Conservation (phyloP, 2,329 filamentous ascomycete species). For the Trichophaea hybrida region DNA sequence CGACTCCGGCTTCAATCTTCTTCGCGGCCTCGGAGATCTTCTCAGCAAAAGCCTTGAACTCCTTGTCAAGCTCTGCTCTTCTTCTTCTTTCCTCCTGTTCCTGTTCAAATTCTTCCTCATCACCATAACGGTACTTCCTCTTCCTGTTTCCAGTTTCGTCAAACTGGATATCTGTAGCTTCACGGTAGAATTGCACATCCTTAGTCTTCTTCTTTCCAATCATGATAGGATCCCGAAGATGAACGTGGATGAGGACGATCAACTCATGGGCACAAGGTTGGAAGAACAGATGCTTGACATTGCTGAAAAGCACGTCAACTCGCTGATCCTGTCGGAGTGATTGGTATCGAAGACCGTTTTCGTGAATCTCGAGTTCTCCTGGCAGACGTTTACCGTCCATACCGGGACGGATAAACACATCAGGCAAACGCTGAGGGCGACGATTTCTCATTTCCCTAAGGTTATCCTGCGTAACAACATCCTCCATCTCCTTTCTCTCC, state of each 20-base stretch:
- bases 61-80: constrained; percentile 78
- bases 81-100: constrained; percentile 92
- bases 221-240: constrained; percentile 95
- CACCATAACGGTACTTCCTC: constrained; percentile 91
- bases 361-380: constrained; percentile 91
- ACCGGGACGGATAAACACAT: constrained; percentile 87
- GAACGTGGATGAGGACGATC: constrained; percentile 95
- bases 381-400: constrained; percentile 95
- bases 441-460: constrained; percentile 86
- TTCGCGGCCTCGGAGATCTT: constrained; percentile 94
- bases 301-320: constrained; percentile 92
- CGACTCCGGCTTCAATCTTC: constrained; percentile 61
- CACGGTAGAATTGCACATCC: constrained; percentile 94
- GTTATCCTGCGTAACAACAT: constrained; percentile 98
- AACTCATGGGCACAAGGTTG: constrained; percentile 92
- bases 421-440: constrained; percentile 75
- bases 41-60: constrained; percentile 92
- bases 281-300: constrained; percentile 97
- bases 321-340: constrained; percentile 65
- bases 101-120: constrained; percentile 96
- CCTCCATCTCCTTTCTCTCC: constrained; percentile 98
- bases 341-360: constrained; percentile 95
- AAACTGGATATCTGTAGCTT: constrained; percentile 96
- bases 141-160: constrained; percentile 97
- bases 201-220: constrained; percentile 98